Evolutionary conservation across 805 yeast genomes (phyloP).

Genomic region (Candida stauntonica): DNA sequence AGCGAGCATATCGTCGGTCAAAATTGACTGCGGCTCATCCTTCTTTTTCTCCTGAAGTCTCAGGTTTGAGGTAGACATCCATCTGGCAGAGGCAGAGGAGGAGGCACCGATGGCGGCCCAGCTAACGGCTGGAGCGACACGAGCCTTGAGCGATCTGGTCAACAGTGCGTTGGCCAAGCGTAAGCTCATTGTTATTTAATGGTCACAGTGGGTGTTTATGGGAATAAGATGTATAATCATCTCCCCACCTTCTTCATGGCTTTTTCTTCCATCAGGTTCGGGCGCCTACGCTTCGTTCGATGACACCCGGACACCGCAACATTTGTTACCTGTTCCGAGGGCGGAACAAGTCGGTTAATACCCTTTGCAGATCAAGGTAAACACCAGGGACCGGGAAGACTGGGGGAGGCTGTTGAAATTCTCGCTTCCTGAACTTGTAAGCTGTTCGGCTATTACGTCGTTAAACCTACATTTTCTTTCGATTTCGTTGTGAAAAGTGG

Average conservation of each 20-base stretch:
- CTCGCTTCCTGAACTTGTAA: too few relatives aligned
- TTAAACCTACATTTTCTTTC: too few relatives aligned
- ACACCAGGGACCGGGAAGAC: neutral
- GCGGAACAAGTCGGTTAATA: neutral
- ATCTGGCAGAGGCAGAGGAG: conserved; percentile 11
- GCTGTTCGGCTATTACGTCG: too few relatives aligned
- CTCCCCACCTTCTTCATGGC: conserved; percentile 1
- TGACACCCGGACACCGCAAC: conserved; percentile 1
- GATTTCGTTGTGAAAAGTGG: too few relatives aligned
- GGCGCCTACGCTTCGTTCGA: neutral
- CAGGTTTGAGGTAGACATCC: conserved; percentile 15
- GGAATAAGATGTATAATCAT: too few relatives aligned
- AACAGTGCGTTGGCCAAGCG: conserved; percentile 9
- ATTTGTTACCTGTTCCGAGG: neutral
- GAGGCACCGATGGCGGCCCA: neutral
- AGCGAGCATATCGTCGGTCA: conserved; percentile 77
- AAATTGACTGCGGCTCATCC: conserved; percentile 42
- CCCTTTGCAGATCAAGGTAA: neutral
- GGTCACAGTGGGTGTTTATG: too few relatives aligned
- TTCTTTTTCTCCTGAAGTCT: conserved; percentile 21
- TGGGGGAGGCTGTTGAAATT: too few relatives aligned
- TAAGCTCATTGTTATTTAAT: conserved; percentile 11
- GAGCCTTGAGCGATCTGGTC: conserved; percentile 4
- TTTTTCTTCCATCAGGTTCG: conserved; percentile 1
- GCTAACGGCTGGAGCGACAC: conserved; percentile 3